Evolutionary conservation across 2,329 filamentous ascomycete species (phyloP), one percentile per base, ranked within the genome.

Genomic region (Sclerotinia borealis): DNA sequence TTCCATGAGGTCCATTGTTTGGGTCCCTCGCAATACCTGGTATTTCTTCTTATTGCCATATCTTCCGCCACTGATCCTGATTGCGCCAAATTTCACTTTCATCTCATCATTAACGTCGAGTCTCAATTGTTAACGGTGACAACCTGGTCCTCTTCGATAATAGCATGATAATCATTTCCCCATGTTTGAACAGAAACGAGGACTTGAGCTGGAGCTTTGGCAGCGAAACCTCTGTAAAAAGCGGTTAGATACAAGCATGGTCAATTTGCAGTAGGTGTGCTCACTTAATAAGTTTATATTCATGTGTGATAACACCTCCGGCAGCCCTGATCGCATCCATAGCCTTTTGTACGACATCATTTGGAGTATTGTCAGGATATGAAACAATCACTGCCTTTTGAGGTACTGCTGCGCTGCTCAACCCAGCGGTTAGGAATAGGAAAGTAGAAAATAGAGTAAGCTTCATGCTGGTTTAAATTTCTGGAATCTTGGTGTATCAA

Each of bases 301-400:
- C 84, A 78, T 96, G 91, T 27, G 89, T 95, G 70, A 96, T 91
- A 56, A 84, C 77, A 45, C 91, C 91, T 56, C 90, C 90, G 45
- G 86, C 87, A 51, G 86, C 80, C 59, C 80, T 77, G 70, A 96
- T 87, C 2, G 85, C 83, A 48, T 88, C 77, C 79, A 89, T 95
- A 50, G 91, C 92, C 63, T 89, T 76, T 27, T 86, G 78, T 37
- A 96, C 75, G 41, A 96, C 79, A 41, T 80, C 81, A 67, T 88
- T 79, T 25, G 91, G 88, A 3, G 78, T 70, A 86, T 85, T 81
- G 59, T 86, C 79, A 29, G 89, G 85, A 73, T 92, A 96, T 72
- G 84, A 91, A 72, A 97, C 81, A 70, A 97, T 87, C 67, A 96
- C 85, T 41, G 85, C 84, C 76, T 91, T 91, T 73, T 87, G 83